A percentile compares a stretch with the other conserved stretches of the same genome.
These are phyloP conservation scores for Aspergillus piperis DNA, from an alignment of 2,329 filamentous ascomycete genomes.

Conservation along the genomic window DNA sequence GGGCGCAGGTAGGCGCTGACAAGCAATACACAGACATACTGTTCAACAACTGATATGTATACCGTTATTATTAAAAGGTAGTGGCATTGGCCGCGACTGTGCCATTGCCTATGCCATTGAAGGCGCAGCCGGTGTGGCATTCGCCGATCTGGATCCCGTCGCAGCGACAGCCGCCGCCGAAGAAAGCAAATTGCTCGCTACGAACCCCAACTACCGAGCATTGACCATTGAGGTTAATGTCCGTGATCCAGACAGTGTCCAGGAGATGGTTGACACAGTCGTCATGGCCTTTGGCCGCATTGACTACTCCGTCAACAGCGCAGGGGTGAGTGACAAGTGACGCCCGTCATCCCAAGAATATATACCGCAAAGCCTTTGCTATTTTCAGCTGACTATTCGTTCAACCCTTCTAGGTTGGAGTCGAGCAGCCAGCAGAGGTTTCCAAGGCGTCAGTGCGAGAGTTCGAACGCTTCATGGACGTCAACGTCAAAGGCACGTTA, in stretches of 20 bases:
- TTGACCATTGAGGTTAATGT: constrained; percentile 30
- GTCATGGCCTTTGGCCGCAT: constrained; percentile 26
- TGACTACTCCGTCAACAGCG: constrained; percentile 29
- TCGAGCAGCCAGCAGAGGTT: not conserved
- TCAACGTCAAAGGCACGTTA: constrained; percentile 45
- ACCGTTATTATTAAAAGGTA: not conserved
- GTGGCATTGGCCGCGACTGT: constrained; percentile 15
- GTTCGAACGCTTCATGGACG: constrained; percentile 39
- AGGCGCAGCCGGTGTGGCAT: constrained; percentile 23
- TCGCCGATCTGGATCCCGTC: constrained; percentile 27
- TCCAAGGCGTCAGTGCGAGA: constrained; percentile 21
- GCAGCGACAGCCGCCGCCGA: constrained; percentile 14
- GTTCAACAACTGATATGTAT: no score
- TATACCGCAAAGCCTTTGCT: not conserved
- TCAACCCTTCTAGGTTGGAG: constrained; percentile 1
- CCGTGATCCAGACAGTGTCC: constrained; percentile 19
- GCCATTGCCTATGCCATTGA: constrained; percentile 22
- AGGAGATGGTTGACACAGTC: constrained; percentile 25
- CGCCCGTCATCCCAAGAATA: no score
- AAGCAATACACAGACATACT: no score
- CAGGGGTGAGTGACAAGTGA: constrained; percentile 17
- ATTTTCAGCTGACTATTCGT: not conserved
- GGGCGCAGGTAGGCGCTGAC: constrained; percentile 13
- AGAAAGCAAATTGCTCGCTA: constrained; percentile 12
- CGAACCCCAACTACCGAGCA: constrained; percentile 24